These are phyloP conservation scores for Clavariopsis aquatica DNA, from an alignment of 495 filamentous ascomycete genomes.

Conservation along the genomic window DNA sequence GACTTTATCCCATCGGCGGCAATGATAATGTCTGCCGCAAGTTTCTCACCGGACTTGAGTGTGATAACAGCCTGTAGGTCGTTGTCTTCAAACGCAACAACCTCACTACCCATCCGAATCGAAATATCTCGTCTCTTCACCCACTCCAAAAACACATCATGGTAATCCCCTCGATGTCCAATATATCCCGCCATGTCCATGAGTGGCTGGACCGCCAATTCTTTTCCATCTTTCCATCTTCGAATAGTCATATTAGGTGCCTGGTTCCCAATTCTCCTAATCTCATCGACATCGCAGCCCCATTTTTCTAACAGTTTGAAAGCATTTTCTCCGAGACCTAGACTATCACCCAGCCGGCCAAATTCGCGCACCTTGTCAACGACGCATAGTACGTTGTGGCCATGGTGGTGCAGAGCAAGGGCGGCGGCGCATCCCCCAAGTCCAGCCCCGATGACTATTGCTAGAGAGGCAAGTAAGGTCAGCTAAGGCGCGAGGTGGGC, in stretches of 20 bases:
- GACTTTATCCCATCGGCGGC: conserved; percentile 66
- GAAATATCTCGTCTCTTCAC: conserved; percentile 52
- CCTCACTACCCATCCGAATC: conserved; percentile 53
- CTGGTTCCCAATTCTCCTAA: conserved; percentile 57
- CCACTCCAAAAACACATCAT: conserved; percentile 57
- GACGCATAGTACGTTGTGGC: conserved; percentile 51
- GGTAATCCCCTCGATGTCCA: conserved; percentile 65
- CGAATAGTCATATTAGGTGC: conserved; percentile 55
- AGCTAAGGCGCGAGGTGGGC: background rate
- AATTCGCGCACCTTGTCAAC: conserved; percentile 55
- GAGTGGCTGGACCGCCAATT: conserved; percentile 54
- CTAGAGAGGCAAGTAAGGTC: conserved; percentile 34
- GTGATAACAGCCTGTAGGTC: conserved; percentile 51
- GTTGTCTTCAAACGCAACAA: conserved; percentile 48
- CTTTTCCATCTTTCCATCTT: conserved; percentile 49
- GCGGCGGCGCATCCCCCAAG: conserved; percentile 58
- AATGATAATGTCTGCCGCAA: conserved; percentile 58
- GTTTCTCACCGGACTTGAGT: conserved; percentile 52
- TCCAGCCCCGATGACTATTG: conserved; percentile 56
- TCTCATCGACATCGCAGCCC: conserved; percentile 50
- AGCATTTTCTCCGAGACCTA: conserved; percentile 56
- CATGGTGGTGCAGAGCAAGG: conserved; percentile 55
- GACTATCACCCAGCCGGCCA: conserved; percentile 53
- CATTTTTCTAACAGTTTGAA: conserved; percentile 53
- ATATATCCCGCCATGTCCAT: conserved; percentile 61